Evolutionary conservation across 768 basidiomycete species (phyloP).

Genomic region (Melanogaster broomeanus): DNA sequence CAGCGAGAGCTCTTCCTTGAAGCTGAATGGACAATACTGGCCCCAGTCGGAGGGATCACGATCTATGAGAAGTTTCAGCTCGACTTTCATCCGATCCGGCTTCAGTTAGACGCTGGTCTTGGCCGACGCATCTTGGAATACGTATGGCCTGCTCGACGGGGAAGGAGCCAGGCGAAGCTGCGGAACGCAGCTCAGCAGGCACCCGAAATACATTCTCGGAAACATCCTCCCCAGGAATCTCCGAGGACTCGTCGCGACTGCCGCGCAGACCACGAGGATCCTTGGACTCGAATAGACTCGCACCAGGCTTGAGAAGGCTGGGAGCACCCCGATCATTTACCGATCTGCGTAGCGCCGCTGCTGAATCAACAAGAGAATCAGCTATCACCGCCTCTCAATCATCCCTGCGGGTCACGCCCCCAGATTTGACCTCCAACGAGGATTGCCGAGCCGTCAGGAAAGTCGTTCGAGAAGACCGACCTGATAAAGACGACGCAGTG

Average conservation of each 20-base stretch:
- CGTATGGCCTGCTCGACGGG: conserved; percentile 71
- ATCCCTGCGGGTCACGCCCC: conserved; percentile 7
- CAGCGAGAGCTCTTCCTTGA: conserved; percentile 74
- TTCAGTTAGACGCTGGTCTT: conserved; percentile 84
- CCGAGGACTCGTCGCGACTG: conserved; percentile 52
- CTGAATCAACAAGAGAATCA: conserved; percentile 31
- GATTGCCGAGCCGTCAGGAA: conserved; percentile 22
- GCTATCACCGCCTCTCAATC: conserved; percentile 9
- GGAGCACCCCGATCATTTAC: conserved; percentile 71
- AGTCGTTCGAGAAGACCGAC: conserved; percentile 15
- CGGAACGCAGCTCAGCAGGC: not conserved
- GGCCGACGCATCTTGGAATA: conserved; percentile 87
- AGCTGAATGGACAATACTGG: conserved; percentile 80
- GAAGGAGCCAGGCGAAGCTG: conserved; percentile 15
- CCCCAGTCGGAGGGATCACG: conserved; percentile 91
- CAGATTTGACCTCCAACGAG: conserved; percentile 21
- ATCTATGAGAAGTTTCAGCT: conserved; percentile 85
- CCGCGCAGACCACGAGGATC: conserved; percentile 33
- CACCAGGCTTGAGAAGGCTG: conserved; percentile 50
- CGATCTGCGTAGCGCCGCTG: conserved; percentile 54
- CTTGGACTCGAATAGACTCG: conserved; percentile 33
- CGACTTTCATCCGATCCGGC: conserved; percentile 79
- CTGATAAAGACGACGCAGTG: conserved; percentile 57
- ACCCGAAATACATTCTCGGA: conserved; percentile 20
- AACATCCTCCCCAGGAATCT: conserved; percentile 38